A percentile compares a stretch with the other conserved stretches of the same genome.
phyloP scores from a whole-genome alignment of 805 yeast genomes.

The Starmerella riodocensis region DNA sequence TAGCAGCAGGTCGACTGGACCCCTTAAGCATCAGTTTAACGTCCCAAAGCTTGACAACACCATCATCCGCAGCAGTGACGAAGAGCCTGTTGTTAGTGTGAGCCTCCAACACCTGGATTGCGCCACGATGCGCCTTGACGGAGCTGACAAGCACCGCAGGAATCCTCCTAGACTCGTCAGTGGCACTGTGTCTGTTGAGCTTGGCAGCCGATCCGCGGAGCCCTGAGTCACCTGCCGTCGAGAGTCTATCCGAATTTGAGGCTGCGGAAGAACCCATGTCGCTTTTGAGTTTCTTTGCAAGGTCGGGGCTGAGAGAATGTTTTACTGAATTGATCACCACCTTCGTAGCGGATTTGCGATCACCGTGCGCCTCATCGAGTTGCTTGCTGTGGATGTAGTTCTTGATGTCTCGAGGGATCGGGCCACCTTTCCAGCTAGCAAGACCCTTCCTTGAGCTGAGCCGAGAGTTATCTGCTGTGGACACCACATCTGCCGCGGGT shows the following conservation, averaged over 20 bases:
- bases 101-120: conserved; percentile 44
- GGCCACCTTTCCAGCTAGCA: conserved; percentile 14
- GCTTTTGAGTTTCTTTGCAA: not conserved
- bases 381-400: conserved; percentile 25
- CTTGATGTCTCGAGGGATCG: conserved; percentile 11
- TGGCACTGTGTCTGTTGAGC: not conserved
- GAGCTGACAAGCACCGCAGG: conserved; percentile 38
- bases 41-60: conserved; percentile 70
- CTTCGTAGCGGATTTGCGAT: not conserved
- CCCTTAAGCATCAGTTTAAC: conserved; percentile 48
- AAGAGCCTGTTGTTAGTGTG: conserved; percentile 54
- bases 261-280: not conserved
- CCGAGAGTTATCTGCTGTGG: not conserved
- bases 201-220: too few species aligned
- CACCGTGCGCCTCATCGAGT: not conserved
- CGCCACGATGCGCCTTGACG: conserved; percentile 47
- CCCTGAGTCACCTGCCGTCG: not conserved
- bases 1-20: conserved; percentile 25
- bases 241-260: not conserved
- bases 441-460: not conserved
- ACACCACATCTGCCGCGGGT: not conserved
- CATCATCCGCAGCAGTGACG: conserved; percentile 66
- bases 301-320: too few species aligned
- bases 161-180: not conserved
- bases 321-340: conserved; percentile 1